Evolutionary conservation across 169 alveolate genomes (phyloP).

Genomic region (Plasmodium yoelii): DNA sequence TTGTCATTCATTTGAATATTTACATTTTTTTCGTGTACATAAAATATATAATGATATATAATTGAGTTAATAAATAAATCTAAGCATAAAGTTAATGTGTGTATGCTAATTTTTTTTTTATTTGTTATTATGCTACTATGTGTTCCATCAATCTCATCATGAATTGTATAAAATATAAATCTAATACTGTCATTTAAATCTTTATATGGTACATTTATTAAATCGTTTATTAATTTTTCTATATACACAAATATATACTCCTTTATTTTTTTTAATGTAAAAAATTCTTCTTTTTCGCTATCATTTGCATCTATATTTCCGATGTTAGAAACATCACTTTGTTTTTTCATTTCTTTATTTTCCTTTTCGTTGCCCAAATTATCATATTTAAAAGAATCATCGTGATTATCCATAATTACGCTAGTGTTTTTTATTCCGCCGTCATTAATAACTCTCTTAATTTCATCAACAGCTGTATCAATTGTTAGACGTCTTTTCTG

Average conservation of each 20-base stretch:
- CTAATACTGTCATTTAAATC: conserved; percentile 62
- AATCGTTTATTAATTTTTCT: conserved; percentile 58
- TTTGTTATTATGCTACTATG: conserved; percentile 22
- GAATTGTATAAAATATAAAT: conserved; percentile 55
- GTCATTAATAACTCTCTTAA: neutral
- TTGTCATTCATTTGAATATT: neutral
- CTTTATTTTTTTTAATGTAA: conserved; percentile 40
- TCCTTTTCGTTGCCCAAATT: neutral
- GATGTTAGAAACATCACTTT: neutral
- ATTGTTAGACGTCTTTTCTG: too few relatives aligned
- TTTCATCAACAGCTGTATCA: neutral
- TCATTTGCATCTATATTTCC: neutral
- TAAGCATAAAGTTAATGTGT: conserved; percentile 45
- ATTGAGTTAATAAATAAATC: conserved; percentile 62
- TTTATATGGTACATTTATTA: conserved; percentile 56
- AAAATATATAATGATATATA: conserved; percentile 58
- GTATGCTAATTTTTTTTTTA: conserved; percentile 62
- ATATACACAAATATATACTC: conserved; percentile 57
- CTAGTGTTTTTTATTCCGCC: neutral
- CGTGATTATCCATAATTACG: neutral
- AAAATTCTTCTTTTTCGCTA: conserved; percentile 38
- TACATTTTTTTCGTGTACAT: conserved; percentile 46
- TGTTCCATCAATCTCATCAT: conserved; percentile 70
- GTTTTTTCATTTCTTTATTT: neutral
- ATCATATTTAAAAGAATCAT: neutral